Conservation (phyloP, 768 basidiomycete genomes). For the Rhizopogon vesiculosus region DNA sequence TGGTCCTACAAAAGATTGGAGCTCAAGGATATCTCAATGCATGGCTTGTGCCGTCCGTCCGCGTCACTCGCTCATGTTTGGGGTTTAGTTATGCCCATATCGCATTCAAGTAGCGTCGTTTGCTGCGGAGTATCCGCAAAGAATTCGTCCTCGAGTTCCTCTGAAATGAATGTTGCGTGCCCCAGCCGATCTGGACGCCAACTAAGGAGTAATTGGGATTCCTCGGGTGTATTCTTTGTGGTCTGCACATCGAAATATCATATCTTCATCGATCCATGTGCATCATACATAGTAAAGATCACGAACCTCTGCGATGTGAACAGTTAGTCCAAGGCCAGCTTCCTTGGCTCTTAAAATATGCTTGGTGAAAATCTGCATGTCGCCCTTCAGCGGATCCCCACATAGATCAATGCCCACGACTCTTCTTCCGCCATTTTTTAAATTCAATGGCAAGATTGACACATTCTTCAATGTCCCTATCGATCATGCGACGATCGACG, state of each 20-base stretch:
- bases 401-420: slow-evolving; percentile 81
- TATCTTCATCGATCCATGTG: too few relatives aligned
- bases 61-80: background rate
- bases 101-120: background rate
- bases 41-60: slow-evolving; percentile 37
- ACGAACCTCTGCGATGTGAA: slow-evolving; percentile 79
- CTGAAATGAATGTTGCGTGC: slow-evolving; percentile 76
- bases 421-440: slow-evolving; percentile 48
- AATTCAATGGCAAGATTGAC: slow-evolving; percentile 52
- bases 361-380: slow-evolving; percentile 45
- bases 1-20: slow-evolving; percentile 67
- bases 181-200: slow-evolving; percentile 66
- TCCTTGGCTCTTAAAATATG: slow-evolving; percentile 51
- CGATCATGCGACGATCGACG: slow-evolving; percentile 67
- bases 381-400: slow-evolving; percentile 64
- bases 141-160: slow-evolving; percentile 53
- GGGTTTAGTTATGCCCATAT: too few relatives aligned
- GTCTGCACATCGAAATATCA: slow-evolving; percentile 45
- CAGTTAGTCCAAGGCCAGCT: slow-evolving; percentile 65
- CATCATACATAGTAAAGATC: background rate
- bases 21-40: slow-evolving; percentile 77
- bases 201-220: slow-evolving; percentile 57
- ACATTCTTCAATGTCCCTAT: slow-evolving; percentile 46
- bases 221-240: slow-evolving; percentile 41
- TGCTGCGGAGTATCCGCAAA: slow-evolving; percentile 25